Evolutionary conservation across 306 rosid species (phyloP).

Genomic region (Cucurbita argyrosperma): DNA sequence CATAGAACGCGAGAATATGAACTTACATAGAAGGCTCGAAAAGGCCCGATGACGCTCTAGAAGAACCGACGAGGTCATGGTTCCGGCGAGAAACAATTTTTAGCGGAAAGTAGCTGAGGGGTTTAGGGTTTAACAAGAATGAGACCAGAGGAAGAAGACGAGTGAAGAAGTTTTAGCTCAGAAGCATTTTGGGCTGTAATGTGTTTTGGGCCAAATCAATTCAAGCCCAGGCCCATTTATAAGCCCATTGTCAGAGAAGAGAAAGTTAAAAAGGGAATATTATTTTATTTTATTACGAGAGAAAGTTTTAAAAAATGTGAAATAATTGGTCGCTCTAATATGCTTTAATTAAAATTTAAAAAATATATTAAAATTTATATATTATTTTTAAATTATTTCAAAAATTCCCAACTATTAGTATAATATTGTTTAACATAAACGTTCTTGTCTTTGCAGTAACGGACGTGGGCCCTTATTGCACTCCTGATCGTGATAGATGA

Average conservation of each 20-base stretch:
- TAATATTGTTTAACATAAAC: too few species aligned
- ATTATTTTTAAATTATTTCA: too few species aligned
- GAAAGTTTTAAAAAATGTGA: too few species aligned
- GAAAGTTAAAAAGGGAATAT: too few species aligned
- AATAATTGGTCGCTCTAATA: too few species aligned
- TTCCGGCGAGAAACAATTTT: not conserved
- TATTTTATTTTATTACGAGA: too few species aligned
- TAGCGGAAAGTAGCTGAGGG: not conserved
- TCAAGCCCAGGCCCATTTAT: not conserved
- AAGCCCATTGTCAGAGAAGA: not conserved
- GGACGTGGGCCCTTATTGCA: too few species aligned
- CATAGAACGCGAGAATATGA: slow-evolving; percentile 40
- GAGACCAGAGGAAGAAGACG: not conserved
- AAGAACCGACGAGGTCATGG: slow-evolving; percentile 36
- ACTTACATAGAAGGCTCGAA: slow-evolving; percentile 22
- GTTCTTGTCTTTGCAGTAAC: too few species aligned
- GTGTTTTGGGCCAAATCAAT: not conserved
- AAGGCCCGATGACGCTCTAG: slow-evolving; percentile 21
- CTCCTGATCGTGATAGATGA: not conserved
- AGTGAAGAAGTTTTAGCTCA: not conserved
- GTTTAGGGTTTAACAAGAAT: slow-evolving; percentile 1
- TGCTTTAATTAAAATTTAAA: too few species aligned
- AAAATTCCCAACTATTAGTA: too few species aligned
- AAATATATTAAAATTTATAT: too few species aligned
- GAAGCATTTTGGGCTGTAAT: not conserved